Evolutionary conservation across 2,329 filamentous ascomycete species (phyloP), one percentile per base, ranked within the genome.

Genomic region (Fusarium avenaceum): DNA sequence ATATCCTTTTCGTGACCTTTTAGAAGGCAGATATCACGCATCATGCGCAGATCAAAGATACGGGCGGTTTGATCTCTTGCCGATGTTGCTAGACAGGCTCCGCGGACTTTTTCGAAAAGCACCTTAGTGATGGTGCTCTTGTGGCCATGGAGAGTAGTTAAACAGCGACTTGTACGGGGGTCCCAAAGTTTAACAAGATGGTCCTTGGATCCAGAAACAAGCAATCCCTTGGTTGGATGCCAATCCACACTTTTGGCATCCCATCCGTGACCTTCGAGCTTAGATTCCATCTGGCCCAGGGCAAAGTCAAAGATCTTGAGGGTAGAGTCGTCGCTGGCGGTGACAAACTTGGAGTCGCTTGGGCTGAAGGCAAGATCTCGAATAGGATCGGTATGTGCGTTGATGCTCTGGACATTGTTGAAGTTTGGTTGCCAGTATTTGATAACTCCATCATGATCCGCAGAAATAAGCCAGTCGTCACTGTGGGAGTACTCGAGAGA

Each of bases 391-490:
- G 89, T 88, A 76, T 98, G 96, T 8, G 94, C 96, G 76, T 94
- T 90, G 54, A 99, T 93, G 53, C 93, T 94, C 79, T 98, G 93
- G 62, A 98, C 94, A 75, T 98, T 97, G 85, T 99, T 98, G 83
- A 99, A 97, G 78, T 98, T 99, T 32, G 95, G 93, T 79, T 97
- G 94, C 93, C 95, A 98, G 81, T 99, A 99, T 82, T 98, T 98
- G 80, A 99, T 91, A 66, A 96, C 87, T 57, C 96, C 96, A 72
- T 96, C 94, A 78, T 98, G 94, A 76, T 98, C 96, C 53, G 93
- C 94, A 9, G 96, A 98, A 54, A 99, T 88, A 14, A 99, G 85
- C 95, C 96, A 99, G 80, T 99, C 96, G 76, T 97, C 93, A 73
- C 92, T 96, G 80, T 98, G 93, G 4, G 96, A 97, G 83, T 97